A percentile compares a stretch with the other conserved stretches of the same genome.
Evolutionary conservation across 2,329 filamentous ascomycete genomes (phyloP).

Genomic region (Cordyceps tenuipes): DNA sequence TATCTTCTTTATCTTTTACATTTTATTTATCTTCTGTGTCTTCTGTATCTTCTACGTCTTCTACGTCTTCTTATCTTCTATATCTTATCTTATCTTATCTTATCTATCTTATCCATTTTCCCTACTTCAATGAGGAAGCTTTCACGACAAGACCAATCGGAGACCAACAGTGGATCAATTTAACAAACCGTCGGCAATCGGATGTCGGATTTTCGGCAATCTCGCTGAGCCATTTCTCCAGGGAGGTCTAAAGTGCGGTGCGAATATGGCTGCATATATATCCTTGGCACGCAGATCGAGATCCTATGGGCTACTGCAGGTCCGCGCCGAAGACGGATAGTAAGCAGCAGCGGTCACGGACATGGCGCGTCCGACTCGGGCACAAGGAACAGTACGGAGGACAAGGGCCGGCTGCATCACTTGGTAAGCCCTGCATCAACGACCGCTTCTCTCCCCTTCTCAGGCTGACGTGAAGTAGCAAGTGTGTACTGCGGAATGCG

Average conservation of each 20-base stretch:
- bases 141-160: background rate
- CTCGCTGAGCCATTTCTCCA: too few relatives aligned
- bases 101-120: too few relatives aligned
- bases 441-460: background rate
- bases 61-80: too few relatives aligned
- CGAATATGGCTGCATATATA: too few relatives aligned
- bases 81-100: too few relatives aligned
- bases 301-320: background rate
- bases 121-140: background rate
- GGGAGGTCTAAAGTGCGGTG: too few relatives aligned
- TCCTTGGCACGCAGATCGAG: background rate
- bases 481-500: background rate
- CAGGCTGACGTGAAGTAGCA: background rate
- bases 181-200: background rate
- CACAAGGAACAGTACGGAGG: constrained; percentile 7
- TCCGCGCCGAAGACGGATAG: background rate
- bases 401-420: constrained; percentile 15
- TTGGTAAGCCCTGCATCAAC: constrained; percentile 12
- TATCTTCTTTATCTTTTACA: too few relatives aligned
- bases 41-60: too few relatives aligned
- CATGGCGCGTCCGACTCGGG: background rate
- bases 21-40: too few relatives aligned
- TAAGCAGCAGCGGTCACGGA: too few relatives aligned
- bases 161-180: background rate
- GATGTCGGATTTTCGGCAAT: background rate